Conservation (phyloP, 2,329 filamentous ascomycete genomes). For the Fusarium citri region DNA sequence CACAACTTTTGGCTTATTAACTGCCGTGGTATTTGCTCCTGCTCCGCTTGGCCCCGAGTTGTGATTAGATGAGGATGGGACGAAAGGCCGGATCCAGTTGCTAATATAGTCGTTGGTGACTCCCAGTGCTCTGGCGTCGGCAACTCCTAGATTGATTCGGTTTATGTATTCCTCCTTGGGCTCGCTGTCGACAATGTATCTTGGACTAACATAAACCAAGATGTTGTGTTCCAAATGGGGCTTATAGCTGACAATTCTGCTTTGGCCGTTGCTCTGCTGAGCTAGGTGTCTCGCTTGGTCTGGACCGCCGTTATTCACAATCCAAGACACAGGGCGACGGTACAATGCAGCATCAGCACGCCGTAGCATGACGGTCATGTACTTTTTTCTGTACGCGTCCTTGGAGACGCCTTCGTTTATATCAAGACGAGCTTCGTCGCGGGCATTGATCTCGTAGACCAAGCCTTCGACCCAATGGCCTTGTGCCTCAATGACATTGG, state of each 20-base stretch:
- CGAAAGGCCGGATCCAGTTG: constrained; percentile 53
- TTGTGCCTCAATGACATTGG: constrained; percentile 54
- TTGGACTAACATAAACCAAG: constrained; percentile 55
- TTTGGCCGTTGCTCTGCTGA: constrained; percentile 30
- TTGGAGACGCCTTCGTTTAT: constrained; percentile 56
- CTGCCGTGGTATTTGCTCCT: background rate
- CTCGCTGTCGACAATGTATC: constrained; percentile 49
- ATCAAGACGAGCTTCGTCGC: constrained; percentile 55
- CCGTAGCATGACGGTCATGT: constrained; percentile 50
- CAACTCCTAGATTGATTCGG: constrained; percentile 54
- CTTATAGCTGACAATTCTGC: constrained; percentile 31
- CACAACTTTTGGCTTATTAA: constrained; percentile 34
- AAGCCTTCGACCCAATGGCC: constrained; percentile 56
- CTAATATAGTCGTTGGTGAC: constrained; percentile 52
- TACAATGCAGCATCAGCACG: constrained; percentile 51
- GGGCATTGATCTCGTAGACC: constrained; percentile 53
- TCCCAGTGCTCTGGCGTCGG: constrained; percentile 52
- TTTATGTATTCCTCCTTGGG: constrained; percentile 56
- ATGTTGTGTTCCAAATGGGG: constrained; percentile 48
- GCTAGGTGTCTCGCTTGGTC: constrained; percentile 42
- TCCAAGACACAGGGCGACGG: constrained; percentile 53
- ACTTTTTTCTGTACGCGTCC: constrained; percentile 53
- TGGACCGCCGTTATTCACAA: constrained; percentile 53
- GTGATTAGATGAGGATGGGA: constrained; percentile 45
- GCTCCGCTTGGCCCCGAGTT: constrained; percentile 8